phyloP scores from a whole-genome alignment of 192 early-diverging fungal genomes.

The Backusella tuberculispora region DNA sequence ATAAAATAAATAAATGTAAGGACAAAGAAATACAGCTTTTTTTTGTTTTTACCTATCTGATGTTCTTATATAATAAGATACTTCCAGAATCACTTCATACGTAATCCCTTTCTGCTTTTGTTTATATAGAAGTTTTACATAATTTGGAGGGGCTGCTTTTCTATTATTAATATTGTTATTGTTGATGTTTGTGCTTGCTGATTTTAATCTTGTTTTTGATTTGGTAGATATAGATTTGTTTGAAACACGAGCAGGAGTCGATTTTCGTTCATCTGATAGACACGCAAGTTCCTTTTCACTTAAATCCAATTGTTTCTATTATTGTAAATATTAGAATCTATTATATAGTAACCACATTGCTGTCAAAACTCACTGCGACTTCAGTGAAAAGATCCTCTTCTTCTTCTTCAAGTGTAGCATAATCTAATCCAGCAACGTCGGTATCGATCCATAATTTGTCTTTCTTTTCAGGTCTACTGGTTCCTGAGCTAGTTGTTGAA shows the following conservation, averaged over 20 bases:
- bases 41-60: conserved; percentile 17
- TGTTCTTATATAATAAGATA: conserved; percentile 25
- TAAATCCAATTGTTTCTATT: conserved; percentile 20
- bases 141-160: conserved; percentile 20
- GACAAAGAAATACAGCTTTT: background rate
- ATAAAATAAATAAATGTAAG: background rate
- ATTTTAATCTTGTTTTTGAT: background rate
- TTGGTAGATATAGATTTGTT: conserved; percentile 10
- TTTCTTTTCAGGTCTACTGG: background rate
- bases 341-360: background rate
- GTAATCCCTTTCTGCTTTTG: conserved; percentile 21
- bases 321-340: background rate
- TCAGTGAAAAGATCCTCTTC: conserved; percentile 15
- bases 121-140: conserved; percentile 19
- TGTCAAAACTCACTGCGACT: background rate
- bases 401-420: background rate
- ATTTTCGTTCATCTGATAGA: conserved; percentile 1
- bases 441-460: conserved; percentile 17
- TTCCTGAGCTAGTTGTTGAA: background rate
- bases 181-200: background rate
- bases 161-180: background rate
- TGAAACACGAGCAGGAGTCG: conserved; percentile 21
- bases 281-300: conserved; percentile 9
- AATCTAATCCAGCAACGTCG: background rate
- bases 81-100: conserved; percentile 17